Base-by-base conservation (phyloP, 805 yeast species). In the Kodamaea nitidulidarum region DNA sequence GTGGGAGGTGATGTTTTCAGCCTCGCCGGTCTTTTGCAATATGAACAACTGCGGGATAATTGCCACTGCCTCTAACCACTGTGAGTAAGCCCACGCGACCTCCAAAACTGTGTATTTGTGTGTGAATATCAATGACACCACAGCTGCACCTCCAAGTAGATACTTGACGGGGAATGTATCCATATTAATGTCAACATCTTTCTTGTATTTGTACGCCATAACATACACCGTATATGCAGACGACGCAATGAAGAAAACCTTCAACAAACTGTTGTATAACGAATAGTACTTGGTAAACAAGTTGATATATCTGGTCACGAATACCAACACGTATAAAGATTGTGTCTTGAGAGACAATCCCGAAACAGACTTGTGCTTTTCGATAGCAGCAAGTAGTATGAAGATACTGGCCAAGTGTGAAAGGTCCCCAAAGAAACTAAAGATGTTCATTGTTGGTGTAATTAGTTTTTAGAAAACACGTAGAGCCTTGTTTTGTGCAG, bases 281-380 rank as follows among this genome's bases (percentile, higher is more conserved):
- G 95, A 81, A 15, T 73, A 63, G 63, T 67, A 84, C 38, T 68
- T 70, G 59, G 67, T 65, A 42, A 81, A 58, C 43, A 80, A 56
- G 60, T 84, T 88, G 42, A 84, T 47, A 60, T 88, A 88, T 45
- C 96, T 75, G 10, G 88, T 72, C 31, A 78, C 55, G 51, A 78
- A 88, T 14, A 88, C 95, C 22, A 81, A 46, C 31, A 75, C 78
- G 59, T 91, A 93, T 29, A 91, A 66, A 1, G 76, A 66, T 58
- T 93, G 98, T 0, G 98, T 86, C 65, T 91, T 91, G 56, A 86
- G 66, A 1, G 97, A 88, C 35, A 93, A 75, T 32, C 98, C 98
- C 21, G 79, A 76, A 34, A 84, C 80, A 5, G 95, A 81, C 44
- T 69, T 70, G 40, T 84, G 75, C 4, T 65, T 55, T 38, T 69